phyloP scores from a whole-genome alignment of 805 yeast species.

The Zygosaccharomyces bailii region DNA sequence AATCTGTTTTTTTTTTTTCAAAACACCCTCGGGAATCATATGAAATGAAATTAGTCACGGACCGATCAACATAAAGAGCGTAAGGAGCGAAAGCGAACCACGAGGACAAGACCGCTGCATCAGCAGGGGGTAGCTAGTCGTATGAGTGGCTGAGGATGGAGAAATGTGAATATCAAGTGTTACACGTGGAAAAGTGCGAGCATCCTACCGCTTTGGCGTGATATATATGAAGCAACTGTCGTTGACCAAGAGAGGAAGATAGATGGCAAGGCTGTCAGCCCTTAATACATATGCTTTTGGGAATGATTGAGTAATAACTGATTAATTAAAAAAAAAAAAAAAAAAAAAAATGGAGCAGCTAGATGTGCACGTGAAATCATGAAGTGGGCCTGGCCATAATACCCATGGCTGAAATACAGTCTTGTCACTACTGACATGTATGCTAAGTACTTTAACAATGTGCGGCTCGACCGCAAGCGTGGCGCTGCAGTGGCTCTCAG shows the following conservation, averaged over 20 bases:
- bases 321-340: too few species aligned
- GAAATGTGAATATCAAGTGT: not conserved
- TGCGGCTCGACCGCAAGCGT: too few species aligned
- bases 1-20: not conserved
- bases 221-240: not conserved
- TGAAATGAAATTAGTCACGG: not conserved
- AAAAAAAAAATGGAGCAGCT: not conserved
- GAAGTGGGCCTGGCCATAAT: too few species aligned
- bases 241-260: not conserved
- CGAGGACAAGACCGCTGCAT: not conserved
- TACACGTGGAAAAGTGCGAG: not conserved
- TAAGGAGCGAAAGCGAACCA: not conserved
- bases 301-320: not conserved
- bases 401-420: too few species aligned
- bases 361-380: not conserved
- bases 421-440: too few species aligned
- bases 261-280: not conserved
- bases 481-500: too few species aligned
- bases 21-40: not conserved
- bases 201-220: not conserved
- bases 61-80: not conserved
- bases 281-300: not conserved
- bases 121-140: not conserved
- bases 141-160: not conserved
- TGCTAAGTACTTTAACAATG: too few species aligned